phyloP scores from a whole-genome alignment of 1,139 yeast genomes.

The Taphrina communis region DNA sequence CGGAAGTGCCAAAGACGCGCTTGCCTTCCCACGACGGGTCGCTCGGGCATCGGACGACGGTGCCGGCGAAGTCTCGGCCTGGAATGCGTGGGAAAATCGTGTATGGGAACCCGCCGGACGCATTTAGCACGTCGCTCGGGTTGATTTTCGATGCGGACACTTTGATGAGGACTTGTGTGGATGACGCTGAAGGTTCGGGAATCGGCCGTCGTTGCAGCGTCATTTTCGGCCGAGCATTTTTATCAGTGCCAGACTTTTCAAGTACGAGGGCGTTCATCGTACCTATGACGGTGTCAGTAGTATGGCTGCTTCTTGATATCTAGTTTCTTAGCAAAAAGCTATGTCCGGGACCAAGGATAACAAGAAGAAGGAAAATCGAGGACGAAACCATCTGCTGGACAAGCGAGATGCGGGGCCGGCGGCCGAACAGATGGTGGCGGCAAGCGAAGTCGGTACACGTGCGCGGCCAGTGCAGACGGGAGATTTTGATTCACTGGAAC shows the following conservation, averaged over 20 bases:
- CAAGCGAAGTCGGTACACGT: too few relatives aligned
- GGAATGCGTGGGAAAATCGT: conserved; percentile 21
- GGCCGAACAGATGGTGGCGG: background rate
- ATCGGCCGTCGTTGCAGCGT: background rate
- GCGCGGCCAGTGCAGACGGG: background rate
- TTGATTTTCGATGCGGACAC: conserved; percentile 19
- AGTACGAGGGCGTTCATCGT: conserved; percentile 10
- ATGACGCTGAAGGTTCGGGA: background rate
- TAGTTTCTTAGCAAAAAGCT: too few relatives aligned
- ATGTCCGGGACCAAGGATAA: too few relatives aligned
- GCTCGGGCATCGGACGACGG: conserved; percentile 1
- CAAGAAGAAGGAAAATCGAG: background rate
- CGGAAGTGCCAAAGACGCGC: conserved; percentile 21
- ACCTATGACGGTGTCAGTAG: too few relatives aligned
- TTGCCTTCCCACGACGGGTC: background rate
- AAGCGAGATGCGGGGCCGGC: background rate
- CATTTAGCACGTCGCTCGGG: conserved; percentile 25
- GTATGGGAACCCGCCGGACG: conserved; percentile 15
- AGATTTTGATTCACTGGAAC: background rate
- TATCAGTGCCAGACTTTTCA: background rate
- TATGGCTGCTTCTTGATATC: too few relatives aligned
- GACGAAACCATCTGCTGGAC: background rate
- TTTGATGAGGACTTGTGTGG: conserved; percentile 8
- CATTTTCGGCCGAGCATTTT: background rate
- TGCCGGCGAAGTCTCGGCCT: conserved; percentile 26